Percentiles rank a stretch among this genome's conserved stretches.
phyloP scores from a whole-genome alignment of 2,329 filamentous ascomycete genomes.

The Sporothrix inflata region DNA sequence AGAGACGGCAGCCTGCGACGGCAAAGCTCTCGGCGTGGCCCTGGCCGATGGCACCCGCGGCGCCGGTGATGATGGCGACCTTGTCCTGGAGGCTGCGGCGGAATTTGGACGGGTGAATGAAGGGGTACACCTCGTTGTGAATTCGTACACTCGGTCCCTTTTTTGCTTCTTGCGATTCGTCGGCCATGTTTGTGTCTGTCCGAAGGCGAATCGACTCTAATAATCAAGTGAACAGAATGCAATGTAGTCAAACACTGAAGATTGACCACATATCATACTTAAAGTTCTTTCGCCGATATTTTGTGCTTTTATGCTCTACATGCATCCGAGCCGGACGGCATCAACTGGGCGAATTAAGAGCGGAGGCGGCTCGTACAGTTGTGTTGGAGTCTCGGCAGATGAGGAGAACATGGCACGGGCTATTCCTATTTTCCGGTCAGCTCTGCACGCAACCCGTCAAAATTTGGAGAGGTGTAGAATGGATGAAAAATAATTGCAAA shows the following conservation, averaged over 20 bases:
- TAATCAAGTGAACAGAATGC: neutral
- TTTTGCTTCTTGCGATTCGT: neutral
- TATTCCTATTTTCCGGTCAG: neutral
- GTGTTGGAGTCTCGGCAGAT: slow-evolving; percentile 10
- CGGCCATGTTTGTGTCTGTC: neutral
- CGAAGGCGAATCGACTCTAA: neutral
- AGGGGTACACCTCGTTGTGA: slow-evolving; percentile 5
- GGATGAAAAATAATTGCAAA: neutral
- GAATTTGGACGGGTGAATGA: slow-evolving; percentile 8
- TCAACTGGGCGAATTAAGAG: neutral
- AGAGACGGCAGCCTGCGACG: slow-evolving; percentile 38
- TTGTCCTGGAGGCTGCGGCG: neutral
- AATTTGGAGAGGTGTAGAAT: neutral
- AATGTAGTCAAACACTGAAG: neutral
- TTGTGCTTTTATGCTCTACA: neutral
- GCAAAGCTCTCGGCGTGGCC: slow-evolving; percentile 40
- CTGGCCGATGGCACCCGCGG: slow-evolving; percentile 39
- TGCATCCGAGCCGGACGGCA: neutral
- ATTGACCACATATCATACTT: neutral
- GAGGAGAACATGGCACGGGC: slow-evolving; percentile 9
- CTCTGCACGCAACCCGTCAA: neutral
- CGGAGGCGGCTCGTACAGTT: neutral
- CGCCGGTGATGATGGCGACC: slow-evolving; percentile 27
- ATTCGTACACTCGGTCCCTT: neutral
- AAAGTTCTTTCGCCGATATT: neutral